Evolutionary conservation across 192 early-diverging fungal species (phyloP), one percentile per base, ranked within the genome.

Genomic region (Jimgerdemannia lactiflua): DNA sequence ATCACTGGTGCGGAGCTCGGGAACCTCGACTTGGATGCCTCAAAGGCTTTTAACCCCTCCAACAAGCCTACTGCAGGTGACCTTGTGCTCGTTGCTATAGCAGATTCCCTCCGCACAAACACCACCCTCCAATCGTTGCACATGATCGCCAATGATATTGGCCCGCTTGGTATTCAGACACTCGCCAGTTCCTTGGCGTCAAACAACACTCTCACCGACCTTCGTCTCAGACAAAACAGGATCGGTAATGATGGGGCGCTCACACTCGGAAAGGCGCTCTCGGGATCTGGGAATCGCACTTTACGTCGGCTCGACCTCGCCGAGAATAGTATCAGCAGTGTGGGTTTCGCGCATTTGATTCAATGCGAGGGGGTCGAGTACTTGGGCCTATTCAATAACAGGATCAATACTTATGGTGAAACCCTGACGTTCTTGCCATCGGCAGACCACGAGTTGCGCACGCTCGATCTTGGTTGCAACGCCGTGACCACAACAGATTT

Each of bases 401-500:
- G 73, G 65, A 72, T 87, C 20, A 40, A 68, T 70, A 74, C 74
- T 9, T 77, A 85, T 65, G 80, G 78, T 41, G 75, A 74, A 18
- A 73, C 73, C 3, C 49, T 78, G 14, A 78, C 74, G 6, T 20
- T 29, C 4, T 65, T 84, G 10, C 71, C 82, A 39, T 42, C 39
- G 14, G 68, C 74, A 19, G 64, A 67, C 7, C 68, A 70, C 68
- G 63, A 29, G 11, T 43, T 86, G 3, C 64, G 69, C 2, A 76
- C 80, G 42, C 74, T 87, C 7, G 86, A 87, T 70, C 75, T 87
- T n/a, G 86, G 86, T 39, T 82, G 84, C 75, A 87, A 87, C 65
- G 64, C 72, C 11, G 79, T 87, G 14, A 76, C 79, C 0, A 71
- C 76, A 20, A 72, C 82, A 65, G 76, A 83, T 68, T 80, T 84